These are phyloP conservation scores for Postia placenta DNA, from an alignment of 768 basidiomycete genomes.

Conservation along the genomic window DNA sequence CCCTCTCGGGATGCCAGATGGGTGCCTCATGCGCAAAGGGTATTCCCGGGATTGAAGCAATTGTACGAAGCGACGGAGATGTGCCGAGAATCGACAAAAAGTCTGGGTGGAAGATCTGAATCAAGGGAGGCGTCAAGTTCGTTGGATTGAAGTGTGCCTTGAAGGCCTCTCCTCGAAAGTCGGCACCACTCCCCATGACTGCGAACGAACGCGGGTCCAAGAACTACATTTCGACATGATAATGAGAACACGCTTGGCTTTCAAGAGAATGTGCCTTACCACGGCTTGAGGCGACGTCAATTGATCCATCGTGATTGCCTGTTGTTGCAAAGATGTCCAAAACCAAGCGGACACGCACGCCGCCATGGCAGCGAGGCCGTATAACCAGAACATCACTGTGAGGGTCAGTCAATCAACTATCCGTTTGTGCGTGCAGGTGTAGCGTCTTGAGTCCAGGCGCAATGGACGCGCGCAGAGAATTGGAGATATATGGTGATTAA, in stretches of 20 bases:
- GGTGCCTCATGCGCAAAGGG: constrained; percentile 80
- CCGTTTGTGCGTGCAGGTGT: no score
- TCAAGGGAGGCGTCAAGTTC: constrained; percentile 47
- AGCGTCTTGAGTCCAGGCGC: no score
- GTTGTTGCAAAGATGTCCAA: not conserved
- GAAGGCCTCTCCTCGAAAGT: constrained; percentile 27
- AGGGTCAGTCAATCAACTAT: no score
- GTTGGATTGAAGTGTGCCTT: constrained; percentile 53
- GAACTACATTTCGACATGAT: constrained; percentile 31
- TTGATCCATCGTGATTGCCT: not conserved
- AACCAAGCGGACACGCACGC: not conserved
- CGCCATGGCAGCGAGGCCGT: not conserved
- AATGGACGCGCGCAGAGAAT: no score
- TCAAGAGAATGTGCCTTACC: no score
- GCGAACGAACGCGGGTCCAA: constrained; percentile 45
- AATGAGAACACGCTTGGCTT: no score
- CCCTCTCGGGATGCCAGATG: constrained; percentile 53
- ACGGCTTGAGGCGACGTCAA: constrained; percentile 6
- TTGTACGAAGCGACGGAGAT: constrained; percentile 48
- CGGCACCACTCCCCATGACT: constrained; percentile 41
- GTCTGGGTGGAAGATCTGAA: constrained; percentile 47
- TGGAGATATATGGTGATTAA: no score
- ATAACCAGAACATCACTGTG: not conserved
- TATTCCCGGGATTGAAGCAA: constrained; percentile 55
- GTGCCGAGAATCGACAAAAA: constrained; percentile 58